These are phyloP conservation scores for Plantago lanceolata DNA, from an alignment of 305 asterid genomes.

Conservation along the genomic window DNA sequence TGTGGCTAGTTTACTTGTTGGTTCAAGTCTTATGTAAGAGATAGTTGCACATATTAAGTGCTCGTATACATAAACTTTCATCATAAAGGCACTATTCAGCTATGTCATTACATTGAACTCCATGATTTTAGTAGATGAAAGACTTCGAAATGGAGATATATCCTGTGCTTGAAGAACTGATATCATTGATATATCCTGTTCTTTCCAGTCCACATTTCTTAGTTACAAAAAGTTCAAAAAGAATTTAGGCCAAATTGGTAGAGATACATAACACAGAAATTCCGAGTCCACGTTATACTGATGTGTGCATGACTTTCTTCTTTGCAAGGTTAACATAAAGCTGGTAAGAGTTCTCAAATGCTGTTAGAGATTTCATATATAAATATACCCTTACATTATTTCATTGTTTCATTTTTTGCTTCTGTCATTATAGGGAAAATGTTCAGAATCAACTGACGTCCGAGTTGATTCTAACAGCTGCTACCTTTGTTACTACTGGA, in stretches of 20 bases:
- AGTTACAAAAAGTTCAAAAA: too few relatives aligned
- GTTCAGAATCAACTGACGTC: constrained; percentile 91
- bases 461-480: constrained; percentile 91
- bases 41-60: background rate
- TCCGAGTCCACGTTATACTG: too few relatives aligned
- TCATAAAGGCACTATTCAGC: background rate
- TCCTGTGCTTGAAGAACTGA: constrained; percentile 92
- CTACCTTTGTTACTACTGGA: constrained; percentile 76
- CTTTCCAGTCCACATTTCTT: too few relatives aligned
- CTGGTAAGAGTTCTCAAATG: constrained; percentile 47
- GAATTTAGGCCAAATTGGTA: too few relatives aligned
- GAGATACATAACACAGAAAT: too few relatives aligned
- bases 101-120: constrained; percentile 26
- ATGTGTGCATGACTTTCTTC: too few relatives aligned
- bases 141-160: constrained; percentile 81
- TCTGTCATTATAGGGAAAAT: constrained; percentile 57
- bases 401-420: constrained; percentile 3
- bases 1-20: too few relatives aligned
- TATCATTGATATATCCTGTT: too few relatives aligned
- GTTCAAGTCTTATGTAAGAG: background rate
- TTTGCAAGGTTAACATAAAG: constrained; percentile 88
- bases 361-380: constrained; percentile 5
- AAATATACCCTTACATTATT: constrained; percentile 5
- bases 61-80: background rate
- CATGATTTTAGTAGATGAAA: constrained; percentile 63